These are phyloP conservation scores for Hymenotorrendiella dingleyae DNA, from an alignment of 2,329 filamentous ascomycete genomes.

Conservation along the genomic window DNA sequence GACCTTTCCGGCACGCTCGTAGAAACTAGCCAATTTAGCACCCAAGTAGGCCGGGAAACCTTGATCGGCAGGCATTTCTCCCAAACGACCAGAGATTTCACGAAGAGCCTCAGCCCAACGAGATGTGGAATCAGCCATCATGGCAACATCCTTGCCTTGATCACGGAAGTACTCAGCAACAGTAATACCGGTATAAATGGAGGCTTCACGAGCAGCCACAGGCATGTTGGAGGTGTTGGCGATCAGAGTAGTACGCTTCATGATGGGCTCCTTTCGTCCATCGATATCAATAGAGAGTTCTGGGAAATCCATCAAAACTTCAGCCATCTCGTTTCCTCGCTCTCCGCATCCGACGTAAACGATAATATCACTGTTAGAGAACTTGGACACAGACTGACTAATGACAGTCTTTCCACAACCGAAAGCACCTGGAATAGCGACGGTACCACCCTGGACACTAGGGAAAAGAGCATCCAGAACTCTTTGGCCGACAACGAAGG, in stretches of 20 bases:
- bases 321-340: conserved; percentile 98
- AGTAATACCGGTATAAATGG: conserved; percentile 87
- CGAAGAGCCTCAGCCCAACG: conserved; percentile 98
- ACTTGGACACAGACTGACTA: conserved; percentile 96
- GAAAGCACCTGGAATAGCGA: conserved; percentile 97
- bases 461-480: conserved; percentile 96
- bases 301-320: conserved; percentile 99
- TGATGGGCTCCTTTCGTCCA: conserved; percentile 94
- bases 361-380: conserved; percentile 98
- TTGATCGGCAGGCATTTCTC: conserved; percentile 99
- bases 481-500: conserved; percentile 94
- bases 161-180: conserved; percentile 96
- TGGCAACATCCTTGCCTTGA: conserved; percentile 93
- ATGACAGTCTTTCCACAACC: conserved; percentile 99
- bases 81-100: conserved; percentile 96
- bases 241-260: conserved; percentile 98
- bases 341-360: conserved; percentile 92
- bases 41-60: conserved; percentile 97
- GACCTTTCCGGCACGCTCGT: conserved; percentile 92
- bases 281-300: conserved; percentile 94
- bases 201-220: conserved; percentile 94
- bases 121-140: conserved; percentile 99
- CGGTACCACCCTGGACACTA: conserved; percentile 91
- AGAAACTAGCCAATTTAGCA: conserved; percentile 97
- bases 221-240: conserved; percentile 99